A percentile compares a stretch with the other conserved stretches of the same genome.
Evolutionary conservation across 305 asterid species (phyloP).

Genomic region (Andrographis paniculata): DNA sequence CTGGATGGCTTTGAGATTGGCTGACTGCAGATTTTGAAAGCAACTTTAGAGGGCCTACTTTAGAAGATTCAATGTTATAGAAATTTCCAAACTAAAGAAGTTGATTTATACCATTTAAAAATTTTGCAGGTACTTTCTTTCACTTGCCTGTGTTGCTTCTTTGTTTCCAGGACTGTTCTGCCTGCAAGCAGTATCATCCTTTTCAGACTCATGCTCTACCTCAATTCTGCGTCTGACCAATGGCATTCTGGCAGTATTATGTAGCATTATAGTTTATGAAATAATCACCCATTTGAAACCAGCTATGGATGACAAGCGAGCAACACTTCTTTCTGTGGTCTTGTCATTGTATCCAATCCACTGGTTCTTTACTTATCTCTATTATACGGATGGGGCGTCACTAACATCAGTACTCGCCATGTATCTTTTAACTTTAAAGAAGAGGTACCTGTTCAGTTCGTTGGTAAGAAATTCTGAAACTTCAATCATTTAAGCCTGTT

Average conservation of each 20-base stretch:
- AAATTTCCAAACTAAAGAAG: constrained; percentile 15
- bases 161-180: constrained; percentile 69
- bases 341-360: constrained; percentile 83
- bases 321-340: constrained; percentile 57
- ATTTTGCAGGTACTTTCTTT: constrained; percentile 88
- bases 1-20: too few species aligned
- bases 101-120: constrained; percentile 32
- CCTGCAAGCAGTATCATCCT: constrained; percentile 36
- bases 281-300: constrained; percentile 60
- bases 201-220: constrained; percentile 60
- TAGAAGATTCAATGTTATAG: not conserved
- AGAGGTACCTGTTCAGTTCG: constrained; percentile 65
- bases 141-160: constrained; percentile 92
- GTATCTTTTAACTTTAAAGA: constrained; percentile 65
- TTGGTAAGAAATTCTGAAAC: constrained; percentile 45
- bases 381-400: constrained; percentile 91
- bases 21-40: constrained; percentile 7
- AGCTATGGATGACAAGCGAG: constrained; percentile 58
- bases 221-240: constrained; percentile 69
- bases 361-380: constrained; percentile 89
- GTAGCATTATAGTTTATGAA: constrained; percentile 66
- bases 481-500: not conserved
- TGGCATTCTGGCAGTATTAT: constrained; percentile 64
- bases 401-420: constrained; percentile 72
- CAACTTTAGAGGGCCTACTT: not conserved